phyloP scores from a whole-genome alignment of 495 filamentous ascomycete species.

The Xylaria scruposa region DNA sequence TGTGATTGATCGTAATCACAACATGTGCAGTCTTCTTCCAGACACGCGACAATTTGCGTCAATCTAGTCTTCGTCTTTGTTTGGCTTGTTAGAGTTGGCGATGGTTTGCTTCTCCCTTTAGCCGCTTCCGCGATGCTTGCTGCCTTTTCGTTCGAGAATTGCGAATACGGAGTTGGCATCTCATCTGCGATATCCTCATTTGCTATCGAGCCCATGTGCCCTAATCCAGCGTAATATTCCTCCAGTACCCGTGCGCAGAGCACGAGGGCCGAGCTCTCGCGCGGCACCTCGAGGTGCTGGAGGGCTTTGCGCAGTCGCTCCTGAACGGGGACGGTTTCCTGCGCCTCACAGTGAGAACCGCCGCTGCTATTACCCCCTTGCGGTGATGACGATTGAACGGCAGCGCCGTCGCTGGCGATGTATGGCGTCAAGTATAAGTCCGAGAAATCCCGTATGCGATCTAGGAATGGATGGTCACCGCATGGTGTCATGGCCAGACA shows the following conservation, averaged over 20 bases:
- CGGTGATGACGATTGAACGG: neutral
- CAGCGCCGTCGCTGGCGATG: neutral
- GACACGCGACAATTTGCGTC: neutral
- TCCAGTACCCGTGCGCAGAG: conserved; percentile 19
- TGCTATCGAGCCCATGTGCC: neutral
- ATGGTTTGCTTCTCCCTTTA: too few relatives aligned
- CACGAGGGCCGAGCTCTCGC: conserved; percentile 14
- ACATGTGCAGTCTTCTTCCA: neutral
- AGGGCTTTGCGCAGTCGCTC: conserved; percentile 2
- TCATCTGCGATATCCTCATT: neutral
- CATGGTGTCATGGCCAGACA: conserved; percentile 3
- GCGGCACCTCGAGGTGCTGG: neutral
- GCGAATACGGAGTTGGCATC: too few relatives aligned
- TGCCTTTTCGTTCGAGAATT: neutral
- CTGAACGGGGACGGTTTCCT: neutral
- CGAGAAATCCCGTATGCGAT: conserved; percentile 9
- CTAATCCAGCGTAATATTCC: neutral
- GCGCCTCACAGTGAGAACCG: neutral
- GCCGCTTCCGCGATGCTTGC: neutral
- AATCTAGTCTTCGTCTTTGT: neutral
- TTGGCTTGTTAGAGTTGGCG: too few relatives aligned
- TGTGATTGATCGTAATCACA: neutral
- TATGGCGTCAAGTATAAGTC: conserved; percentile 15
- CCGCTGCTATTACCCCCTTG: neutral
- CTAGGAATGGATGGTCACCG: conserved; percentile 8